Percentiles rank a stretch among this genome's conserved stretches.
Evolutionary conservation across 345 rosid species (phyloP).

Genomic region (Pistacia atlantica): DNA sequence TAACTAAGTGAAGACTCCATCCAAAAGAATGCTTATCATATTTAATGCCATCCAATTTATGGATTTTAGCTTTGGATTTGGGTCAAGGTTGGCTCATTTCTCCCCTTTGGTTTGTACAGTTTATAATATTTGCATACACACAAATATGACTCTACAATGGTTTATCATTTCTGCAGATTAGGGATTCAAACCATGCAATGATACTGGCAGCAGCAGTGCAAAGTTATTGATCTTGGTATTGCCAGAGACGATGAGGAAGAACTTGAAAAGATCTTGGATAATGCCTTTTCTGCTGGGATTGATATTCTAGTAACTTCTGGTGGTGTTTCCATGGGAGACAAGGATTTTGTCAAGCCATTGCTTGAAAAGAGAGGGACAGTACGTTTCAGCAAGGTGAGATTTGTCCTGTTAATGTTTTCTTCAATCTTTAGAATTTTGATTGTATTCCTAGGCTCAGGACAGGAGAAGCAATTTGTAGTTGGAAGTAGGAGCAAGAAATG

Average conservation of each 20-base stretch:
- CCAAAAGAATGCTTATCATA: too few relatives aligned
- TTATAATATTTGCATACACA: neutral
- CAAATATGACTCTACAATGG: conserved; percentile 23
- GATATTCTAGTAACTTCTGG: conserved; percentile 90
- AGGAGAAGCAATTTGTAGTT: neutral
- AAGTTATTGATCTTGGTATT: conserved; percentile 82
- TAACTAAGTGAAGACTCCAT: too few relatives aligned
- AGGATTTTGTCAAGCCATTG: conserved; percentile 86
- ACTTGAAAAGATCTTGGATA: conserved; percentile 63
- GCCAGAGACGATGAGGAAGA: conserved; percentile 74
- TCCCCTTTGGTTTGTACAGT: conserved; percentile 16
- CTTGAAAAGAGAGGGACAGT: conserved; percentile 72
- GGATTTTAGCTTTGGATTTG: conserved; percentile 5
- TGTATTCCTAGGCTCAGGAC: neutral
- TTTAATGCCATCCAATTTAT: neutral
- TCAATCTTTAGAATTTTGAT: neutral
- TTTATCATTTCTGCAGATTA: conserved; percentile 58
- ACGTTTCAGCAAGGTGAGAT: conserved; percentile 71
- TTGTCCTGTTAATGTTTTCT: neutral
- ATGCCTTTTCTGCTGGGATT: conserved; percentile 63
- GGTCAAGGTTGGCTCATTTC: neutral
- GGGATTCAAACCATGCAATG: conserved; percentile 97
- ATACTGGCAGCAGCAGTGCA: conserved; percentile 84
- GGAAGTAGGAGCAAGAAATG: neutral
- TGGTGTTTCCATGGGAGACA: conserved; percentile 99